phyloP scores from a whole-genome alignment of 306 rosid genomes.

The Pterocarpus santalinus region DNA sequence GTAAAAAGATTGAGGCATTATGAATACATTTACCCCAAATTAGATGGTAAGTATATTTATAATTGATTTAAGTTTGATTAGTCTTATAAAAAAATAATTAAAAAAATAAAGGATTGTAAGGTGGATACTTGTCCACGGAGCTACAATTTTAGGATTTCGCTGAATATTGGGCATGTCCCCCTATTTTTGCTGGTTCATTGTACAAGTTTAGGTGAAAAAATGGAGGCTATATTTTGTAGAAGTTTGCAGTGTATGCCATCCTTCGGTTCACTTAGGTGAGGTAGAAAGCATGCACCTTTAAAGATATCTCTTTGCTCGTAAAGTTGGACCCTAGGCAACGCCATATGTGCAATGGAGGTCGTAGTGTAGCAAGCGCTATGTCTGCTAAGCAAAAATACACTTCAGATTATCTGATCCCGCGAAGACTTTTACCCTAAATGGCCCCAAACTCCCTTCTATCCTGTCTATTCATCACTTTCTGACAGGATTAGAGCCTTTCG shows the following conservation, averaged over 20 bases:
- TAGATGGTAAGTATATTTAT: background rate
- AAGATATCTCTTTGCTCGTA: no score
- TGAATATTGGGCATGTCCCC: background rate
- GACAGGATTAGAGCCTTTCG: no score
- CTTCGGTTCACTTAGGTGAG: background rate
- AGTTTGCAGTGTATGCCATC: background rate
- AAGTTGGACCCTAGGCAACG: no score
- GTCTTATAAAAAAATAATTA: background rate
- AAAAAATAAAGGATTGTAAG: background rate
- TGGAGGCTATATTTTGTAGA: background rate
- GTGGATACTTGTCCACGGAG: background rate
- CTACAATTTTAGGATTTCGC: background rate
- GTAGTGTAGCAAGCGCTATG: no score
- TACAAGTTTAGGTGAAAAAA: conserved; percentile 2
- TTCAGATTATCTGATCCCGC: no score
- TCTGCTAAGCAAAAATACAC: no score
- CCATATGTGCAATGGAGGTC: no score
- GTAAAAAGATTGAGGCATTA: background rate
- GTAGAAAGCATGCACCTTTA: no score
- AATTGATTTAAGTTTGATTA: background rate
- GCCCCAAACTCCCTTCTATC: no score
- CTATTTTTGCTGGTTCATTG: conserved; percentile 1
- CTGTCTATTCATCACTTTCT: no score
- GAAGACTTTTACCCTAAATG: no score
- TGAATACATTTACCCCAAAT: conserved; percentile 4